Evolutionary conservation across 345 rosid genomes (phyloP).

Genomic region (Eutrema yunnanense): DNA sequence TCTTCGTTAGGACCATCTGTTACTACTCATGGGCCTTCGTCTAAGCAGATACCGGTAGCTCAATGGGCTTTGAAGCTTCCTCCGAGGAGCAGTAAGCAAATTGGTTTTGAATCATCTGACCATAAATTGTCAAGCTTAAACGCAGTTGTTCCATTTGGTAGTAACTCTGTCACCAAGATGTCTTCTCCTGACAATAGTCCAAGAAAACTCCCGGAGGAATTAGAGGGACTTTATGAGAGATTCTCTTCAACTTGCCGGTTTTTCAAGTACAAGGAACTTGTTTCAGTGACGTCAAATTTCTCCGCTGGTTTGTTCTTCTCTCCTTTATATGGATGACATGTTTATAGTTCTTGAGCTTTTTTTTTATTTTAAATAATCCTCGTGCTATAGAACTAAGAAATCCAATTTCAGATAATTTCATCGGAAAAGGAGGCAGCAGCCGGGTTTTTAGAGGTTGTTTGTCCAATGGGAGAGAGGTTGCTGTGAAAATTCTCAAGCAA

Average conservation of each 20-base stretch:
- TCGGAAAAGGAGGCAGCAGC: conserved; percentile 96
- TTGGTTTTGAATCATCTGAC: conserved; percentile 16
- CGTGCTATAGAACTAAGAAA: not conserved
- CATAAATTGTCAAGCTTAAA: conserved; percentile 28
- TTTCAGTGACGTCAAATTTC: conserved; percentile 66
- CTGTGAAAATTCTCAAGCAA: conserved; percentile 84
- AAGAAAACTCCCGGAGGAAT: conserved; percentile 43
- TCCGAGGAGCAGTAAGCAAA: conserved; percentile 37
- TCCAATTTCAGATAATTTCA: conserved; percentile 57
- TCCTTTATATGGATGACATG: not conserved
- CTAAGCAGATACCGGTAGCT: conserved; percentile 57
- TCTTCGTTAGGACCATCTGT: conserved; percentile 28
- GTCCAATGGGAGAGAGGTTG: conserved; percentile 75
- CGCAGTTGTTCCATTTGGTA: conserved; percentile 42
- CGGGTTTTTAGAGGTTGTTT: conserved; percentile 77
- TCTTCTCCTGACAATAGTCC: conserved; percentile 31
- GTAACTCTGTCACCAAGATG: conserved; percentile 18
- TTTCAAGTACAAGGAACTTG: conserved; percentile 75
- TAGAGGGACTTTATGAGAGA: conserved; percentile 56
- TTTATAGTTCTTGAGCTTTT: not conserved
- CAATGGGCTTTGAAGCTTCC: conserved; percentile 68
- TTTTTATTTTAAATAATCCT: not conserved
- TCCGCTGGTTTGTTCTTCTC: conserved; percentile 46
- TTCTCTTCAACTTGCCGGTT: conserved; percentile 70
- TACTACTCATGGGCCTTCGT: conserved; percentile 28